phyloP scores from a whole-genome alignment of 2,329 filamentous ascomycete genomes.

The Stagonosporopsis cucurbitacearum region DNA sequence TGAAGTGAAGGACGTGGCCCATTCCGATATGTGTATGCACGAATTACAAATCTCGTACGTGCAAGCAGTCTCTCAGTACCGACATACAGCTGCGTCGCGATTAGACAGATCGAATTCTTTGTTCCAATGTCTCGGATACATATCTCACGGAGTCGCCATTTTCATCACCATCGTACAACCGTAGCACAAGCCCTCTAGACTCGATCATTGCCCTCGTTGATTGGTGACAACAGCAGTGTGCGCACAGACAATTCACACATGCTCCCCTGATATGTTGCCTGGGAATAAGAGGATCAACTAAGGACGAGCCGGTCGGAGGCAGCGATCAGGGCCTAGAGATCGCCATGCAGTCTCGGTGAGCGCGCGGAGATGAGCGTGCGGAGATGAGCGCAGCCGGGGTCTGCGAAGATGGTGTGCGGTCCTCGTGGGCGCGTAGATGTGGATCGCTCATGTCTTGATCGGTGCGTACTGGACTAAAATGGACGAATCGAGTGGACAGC shows the following conservation, averaged over 20 bases:
- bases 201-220: not conserved
- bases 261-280: not conserved
- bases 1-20: not conserved
- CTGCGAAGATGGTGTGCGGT: not conserved
- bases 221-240: not conserved
- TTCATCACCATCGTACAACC: not conserved
- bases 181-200: not conserved
- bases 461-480: not conserved
- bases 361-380: not conserved
- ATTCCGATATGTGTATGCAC: not conserved
- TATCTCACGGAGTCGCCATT: not conserved
- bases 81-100: not conserved
- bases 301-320: not conserved
- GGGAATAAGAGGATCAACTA: not conserved
- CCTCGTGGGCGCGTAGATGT: not conserved
- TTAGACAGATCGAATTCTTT: not conserved
- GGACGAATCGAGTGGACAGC: not conserved
- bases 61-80: not conserved
- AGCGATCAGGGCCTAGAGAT: not conserved
- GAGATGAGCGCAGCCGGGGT: not conserved
- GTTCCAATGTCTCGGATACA: constrained; percentile 3
- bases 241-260: not conserved
- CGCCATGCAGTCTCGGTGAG: not conserved
- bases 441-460: constrained; percentile 3
- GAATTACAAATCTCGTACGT: not conserved